Evolutionary conservation across 495 filamentous ascomycete species (phyloP).

Genomic region (Aspergillus bridgeri): DNA sequence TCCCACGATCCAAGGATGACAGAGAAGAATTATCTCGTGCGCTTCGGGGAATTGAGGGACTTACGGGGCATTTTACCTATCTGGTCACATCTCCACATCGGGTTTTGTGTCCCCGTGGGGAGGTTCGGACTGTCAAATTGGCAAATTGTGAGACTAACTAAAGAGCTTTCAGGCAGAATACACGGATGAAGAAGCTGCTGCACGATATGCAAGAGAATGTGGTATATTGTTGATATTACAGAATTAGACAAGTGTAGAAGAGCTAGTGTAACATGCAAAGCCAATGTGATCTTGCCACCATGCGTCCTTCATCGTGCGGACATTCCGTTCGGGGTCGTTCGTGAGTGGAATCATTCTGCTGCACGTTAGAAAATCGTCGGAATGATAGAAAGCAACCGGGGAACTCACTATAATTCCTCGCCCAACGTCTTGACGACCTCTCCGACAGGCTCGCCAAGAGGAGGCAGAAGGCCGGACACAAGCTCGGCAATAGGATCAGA

Average conservation of each 20-base stretch:
- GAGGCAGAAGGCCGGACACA: conserved; percentile 12
- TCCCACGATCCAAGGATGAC: conserved; percentile 13
- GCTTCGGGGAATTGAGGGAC: too few relatives aligned
- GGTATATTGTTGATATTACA: not conserved
- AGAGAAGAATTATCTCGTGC: not conserved
- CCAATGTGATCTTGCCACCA: conserved; percentile 1
- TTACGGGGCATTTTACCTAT: too few relatives aligned
- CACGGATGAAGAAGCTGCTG: too few relatives aligned
- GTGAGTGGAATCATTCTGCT: not conserved
- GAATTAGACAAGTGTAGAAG: not conserved
- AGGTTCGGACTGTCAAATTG: too few relatives aligned
- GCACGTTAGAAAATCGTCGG: not conserved
- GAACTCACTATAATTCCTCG: conserved; percentile 4
- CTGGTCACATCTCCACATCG: too few relatives aligned
- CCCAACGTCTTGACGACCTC: conserved; percentile 3
- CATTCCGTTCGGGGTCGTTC: not conserved
- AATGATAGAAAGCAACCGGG: not conserved
- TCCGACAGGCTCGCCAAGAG: conserved; percentile 8
- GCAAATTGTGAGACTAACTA: too few relatives aligned
- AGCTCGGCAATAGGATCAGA: conserved; percentile 21
- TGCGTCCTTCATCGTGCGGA: not conserved
- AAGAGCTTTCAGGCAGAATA: too few relatives aligned
- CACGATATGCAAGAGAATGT: not conserved
- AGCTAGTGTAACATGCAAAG: not conserved
- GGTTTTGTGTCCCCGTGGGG: too few relatives aligned